phyloP scores from a whole-genome alignment of 768 basidiomycete genomes.

The Tremella yokohamensis region DNA sequence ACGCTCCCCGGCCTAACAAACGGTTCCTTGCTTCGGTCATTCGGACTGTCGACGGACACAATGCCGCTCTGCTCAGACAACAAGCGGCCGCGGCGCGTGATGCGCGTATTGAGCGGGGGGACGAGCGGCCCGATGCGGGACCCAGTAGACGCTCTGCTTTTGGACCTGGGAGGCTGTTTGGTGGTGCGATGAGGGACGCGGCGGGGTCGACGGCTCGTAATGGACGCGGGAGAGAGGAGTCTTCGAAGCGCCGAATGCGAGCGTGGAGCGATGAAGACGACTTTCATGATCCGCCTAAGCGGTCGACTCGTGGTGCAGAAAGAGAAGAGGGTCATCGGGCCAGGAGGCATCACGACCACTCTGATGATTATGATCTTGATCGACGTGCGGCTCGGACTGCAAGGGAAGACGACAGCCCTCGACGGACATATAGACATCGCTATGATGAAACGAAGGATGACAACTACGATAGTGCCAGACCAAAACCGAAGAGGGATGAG shows the following conservation, averaged over 20 bases:
- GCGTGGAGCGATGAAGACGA: slow-evolving; percentile 6
- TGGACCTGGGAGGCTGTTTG: slow-evolving; percentile 34
- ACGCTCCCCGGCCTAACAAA: slow-evolving; percentile 64
- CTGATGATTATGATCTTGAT: background rate
- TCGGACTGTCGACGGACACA: slow-evolving; percentile 91
- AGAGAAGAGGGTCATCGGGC: background rate
- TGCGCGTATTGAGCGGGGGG: slow-evolving; percentile 24
- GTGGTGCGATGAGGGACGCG: slow-evolving; percentile 37
- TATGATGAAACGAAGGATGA: too few species aligned
- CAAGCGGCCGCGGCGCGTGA: slow-evolving; percentile 49
- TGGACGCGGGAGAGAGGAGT: slow-evolving; percentile 33
- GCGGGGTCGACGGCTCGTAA: slow-evolving; percentile 8
- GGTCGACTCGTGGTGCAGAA: background rate
- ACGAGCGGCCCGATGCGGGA: slow-evolving; percentile 3
- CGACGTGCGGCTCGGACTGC: too few species aligned
- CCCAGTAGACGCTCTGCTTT: background rate
- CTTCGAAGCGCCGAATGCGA: slow-evolving; percentile 27
- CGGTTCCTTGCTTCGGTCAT: slow-evolving; percentile 64
- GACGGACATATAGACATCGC: too few species aligned
- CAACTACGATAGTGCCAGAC: too few species aligned
- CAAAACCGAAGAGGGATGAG: too few species aligned
- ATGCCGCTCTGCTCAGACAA: slow-evolving; percentile 63
- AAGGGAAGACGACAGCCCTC: too few species aligned
- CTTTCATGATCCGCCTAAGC: background rate
- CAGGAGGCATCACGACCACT: background rate